Evolutionary conservation across 768 basidiomycete genomes (phyloP), one percentile per base, ranked within the genome.

Genomic region (Boletus edulis): DNA sequence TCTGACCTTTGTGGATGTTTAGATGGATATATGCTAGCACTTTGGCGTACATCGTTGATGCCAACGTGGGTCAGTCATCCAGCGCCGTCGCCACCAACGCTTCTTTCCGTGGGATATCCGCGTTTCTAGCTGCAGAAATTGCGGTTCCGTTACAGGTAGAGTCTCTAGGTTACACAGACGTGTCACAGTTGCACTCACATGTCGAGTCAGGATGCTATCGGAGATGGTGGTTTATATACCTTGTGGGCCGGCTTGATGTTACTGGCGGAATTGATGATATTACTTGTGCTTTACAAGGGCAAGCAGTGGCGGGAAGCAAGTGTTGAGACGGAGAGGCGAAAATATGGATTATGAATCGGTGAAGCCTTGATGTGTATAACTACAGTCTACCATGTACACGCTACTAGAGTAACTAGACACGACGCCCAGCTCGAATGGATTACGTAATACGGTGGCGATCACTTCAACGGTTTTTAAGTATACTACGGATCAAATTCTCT

Each of bases 1-100:
- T n/a, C 31, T 62, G 18, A 53, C 17, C 10, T n/a, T 39, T n/a
- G 0, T 9, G 32, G 15, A 3, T 37, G n/a, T 5, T 37, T 14
- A 83, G 81, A 65, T 77, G 77, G 70, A 82, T 85, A 47, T 89
- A 89, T 67, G 73, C 85, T 1, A 85, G 83, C 41, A 86, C 88
- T 0, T 73, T 97, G 32, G 87, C 93, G 0, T 95, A 94, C 66
- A 81, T 95, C 34, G 91, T 94, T 3, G 93, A 97, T 65, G 84
- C 91, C 10, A 97, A 95, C 62, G 76, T 78, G 3, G 94, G 94
- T 7, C 81, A 85, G 15, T 90, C 90, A 0, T 87, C 90, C 0
- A 84, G 83, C 2, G 91, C 89, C 0, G 81, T 84, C 8, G 91
- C 93, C 0, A 73, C 80, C 35, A 95, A 95, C 68, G 85, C 85